These are phyloP conservation scores for Salix purpurea DNA, from an alignment of 345 rosid species.

Conservation along the genomic window DNA sequence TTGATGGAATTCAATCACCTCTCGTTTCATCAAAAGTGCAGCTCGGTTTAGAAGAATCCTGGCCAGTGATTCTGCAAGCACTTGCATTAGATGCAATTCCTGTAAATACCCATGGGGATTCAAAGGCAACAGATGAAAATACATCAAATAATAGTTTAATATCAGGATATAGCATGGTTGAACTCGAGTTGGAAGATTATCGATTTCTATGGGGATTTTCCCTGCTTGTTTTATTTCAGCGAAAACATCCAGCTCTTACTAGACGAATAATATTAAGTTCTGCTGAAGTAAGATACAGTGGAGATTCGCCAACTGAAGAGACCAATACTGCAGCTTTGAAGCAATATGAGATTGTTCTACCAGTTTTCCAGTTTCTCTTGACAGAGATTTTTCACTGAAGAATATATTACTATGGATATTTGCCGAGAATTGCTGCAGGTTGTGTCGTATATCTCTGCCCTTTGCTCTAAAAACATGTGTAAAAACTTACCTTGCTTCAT, in stretches of 20 bases:
- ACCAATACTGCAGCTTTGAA: conserved; percentile 43
- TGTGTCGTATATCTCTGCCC: conserved; percentile 13
- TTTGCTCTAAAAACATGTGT: neutral
- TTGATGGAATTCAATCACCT: conserved; percentile 73
- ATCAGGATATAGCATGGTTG: conserved; percentile 88
- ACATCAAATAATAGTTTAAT: conserved; percentile 42
- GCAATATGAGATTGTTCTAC: conserved; percentile 70
- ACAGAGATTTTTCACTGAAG: conserved; percentile 56
- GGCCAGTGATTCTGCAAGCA: conserved; percentile 96
- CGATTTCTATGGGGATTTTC: conserved; percentile 84
- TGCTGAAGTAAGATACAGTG: conserved; percentile 38
- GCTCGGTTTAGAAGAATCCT: conserved; percentile 79
- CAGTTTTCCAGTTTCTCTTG: conserved; percentile 81
- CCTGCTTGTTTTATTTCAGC: conserved; percentile 71
- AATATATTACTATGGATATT: conserved; percentile 53
- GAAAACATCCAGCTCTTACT: conserved; percentile 37
- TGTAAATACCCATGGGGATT: conserved; percentile 27
- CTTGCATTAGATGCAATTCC: conserved; percentile 93
- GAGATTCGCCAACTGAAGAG: conserved; percentile 47
- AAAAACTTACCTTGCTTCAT: neutral
- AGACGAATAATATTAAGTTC: conserved; percentile 46
- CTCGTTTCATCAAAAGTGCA: conserved; percentile 56
- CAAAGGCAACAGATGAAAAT: conserved; percentile 25
- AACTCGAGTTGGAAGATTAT: conserved; percentile 71
- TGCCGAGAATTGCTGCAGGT: conserved; percentile 90